phyloP scores from a whole-genome alignment of 2,329 filamentous ascomycete genomes.

The Atkinsonella hypoxylon region DNA sequence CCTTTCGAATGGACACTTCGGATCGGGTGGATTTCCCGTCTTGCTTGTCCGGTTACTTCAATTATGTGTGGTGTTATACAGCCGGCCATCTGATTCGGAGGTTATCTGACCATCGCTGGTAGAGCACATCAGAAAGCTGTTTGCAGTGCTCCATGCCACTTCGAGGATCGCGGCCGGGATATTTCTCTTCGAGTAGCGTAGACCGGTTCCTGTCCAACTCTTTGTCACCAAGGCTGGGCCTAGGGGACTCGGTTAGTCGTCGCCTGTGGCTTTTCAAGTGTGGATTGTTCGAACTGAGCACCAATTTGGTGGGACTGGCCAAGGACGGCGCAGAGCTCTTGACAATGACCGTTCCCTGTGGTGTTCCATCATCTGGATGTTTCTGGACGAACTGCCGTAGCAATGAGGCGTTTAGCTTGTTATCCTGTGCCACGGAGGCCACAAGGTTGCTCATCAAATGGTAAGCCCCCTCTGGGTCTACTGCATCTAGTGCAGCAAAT shows the following conservation, averaged over 20 bases:
- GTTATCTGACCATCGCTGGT: slow-evolving; percentile 80
- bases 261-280: slow-evolving; percentile 70
- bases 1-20: too few relatives aligned
- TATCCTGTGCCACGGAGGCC: slow-evolving; percentile 58
- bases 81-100: slow-evolving; percentile 59
- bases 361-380: slow-evolving; percentile 30
- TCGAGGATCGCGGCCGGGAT: slow-evolving; percentile 39
- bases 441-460: slow-evolving; percentile 70
- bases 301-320: slow-evolving; percentile 48
- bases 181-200: slow-evolving; percentile 37
- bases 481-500: slow-evolving; percentile 69
- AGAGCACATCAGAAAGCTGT: slow-evolving; percentile 80
- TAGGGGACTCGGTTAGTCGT: slow-evolving; percentile 38
- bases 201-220: slow-evolving; percentile 35
- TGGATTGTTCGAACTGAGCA: slow-evolving; percentile 72
- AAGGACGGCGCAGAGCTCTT: slow-evolving; percentile 35
- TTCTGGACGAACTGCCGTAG: slow-evolving; percentile 29
- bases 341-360: slow-evolving; percentile 45
- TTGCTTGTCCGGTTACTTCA: too few relatives aligned
- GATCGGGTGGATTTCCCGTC: too few relatives aligned
- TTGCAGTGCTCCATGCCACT: slow-evolving; percentile 88
- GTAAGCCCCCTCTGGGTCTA: slow-evolving; percentile 85
- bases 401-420: slow-evolving; percentile 46
- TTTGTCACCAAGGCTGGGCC: slow-evolving; percentile 28
- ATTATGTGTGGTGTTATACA: slow-evolving; percentile 10